Evolutionary conservation across 768 basidiomycete genomes (phyloP).

Genomic region (Tulasnella sp.): DNA sequence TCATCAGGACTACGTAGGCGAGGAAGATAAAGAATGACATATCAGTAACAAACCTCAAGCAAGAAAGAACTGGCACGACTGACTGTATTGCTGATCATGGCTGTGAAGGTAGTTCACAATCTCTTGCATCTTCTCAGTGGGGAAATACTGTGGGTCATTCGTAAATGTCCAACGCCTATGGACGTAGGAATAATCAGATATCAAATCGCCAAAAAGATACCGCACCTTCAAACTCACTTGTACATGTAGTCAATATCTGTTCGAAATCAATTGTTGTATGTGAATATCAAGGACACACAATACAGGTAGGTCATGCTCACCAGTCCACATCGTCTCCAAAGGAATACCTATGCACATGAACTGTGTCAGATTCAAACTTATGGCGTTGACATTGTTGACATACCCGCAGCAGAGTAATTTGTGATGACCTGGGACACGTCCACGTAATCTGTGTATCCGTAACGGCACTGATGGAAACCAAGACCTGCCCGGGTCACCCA

Average conservation of each 20-base stretch:
- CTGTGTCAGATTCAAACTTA: too few relatives aligned
- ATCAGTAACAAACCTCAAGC: too few relatives aligned
- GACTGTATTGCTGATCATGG: slow-evolving; percentile 50
- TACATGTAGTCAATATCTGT: slow-evolving; percentile 27
- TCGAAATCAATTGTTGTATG: neutral
- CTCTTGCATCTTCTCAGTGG: slow-evolving; percentile 49
- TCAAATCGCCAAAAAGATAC: neutral
- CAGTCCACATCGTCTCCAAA: slow-evolving; percentile 57
- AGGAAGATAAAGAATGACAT: too few relatives aligned
- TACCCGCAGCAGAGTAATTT: slow-evolving; percentile 44
- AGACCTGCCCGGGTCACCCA: slow-evolving; percentile 26
- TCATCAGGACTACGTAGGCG: slow-evolving; percentile 48
- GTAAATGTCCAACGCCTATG: slow-evolving; percentile 50
- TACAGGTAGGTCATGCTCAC: neutral
- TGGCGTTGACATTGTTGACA: neutral
- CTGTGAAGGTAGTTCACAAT: slow-evolving; percentile 51
- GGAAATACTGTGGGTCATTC: slow-evolving; percentile 57
- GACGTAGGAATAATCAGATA: neutral
- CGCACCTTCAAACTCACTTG: neutral
- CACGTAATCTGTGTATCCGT: slow-evolving; percentile 46
- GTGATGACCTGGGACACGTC: slow-evolving; percentile 47
- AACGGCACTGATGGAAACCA: slow-evolving; percentile 63
- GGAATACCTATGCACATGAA: slow-evolving; percentile 39
- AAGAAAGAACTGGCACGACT: slow-evolving; percentile 17
- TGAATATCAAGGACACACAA: neutral